Evolutionary conservation across 2,329 filamentous ascomycete genomes (phyloP).

Genomic region (Aspergillus chevalieri): DNA sequence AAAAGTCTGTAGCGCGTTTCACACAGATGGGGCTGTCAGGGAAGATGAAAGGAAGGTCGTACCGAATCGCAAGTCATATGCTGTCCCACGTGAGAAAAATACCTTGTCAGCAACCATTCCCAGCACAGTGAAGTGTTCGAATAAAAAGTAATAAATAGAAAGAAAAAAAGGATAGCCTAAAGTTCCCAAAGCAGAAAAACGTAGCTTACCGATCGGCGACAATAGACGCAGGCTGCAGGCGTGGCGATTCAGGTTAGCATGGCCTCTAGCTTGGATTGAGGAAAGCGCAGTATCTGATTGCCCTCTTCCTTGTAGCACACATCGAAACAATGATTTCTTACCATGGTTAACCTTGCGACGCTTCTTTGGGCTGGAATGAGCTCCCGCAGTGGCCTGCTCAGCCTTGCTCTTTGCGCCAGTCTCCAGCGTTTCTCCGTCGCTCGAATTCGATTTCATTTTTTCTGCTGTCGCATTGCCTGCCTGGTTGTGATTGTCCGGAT

Average conservation of each 20-base stretch:
- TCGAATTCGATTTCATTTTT: slow-evolving; percentile 13
- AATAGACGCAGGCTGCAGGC: slow-evolving; percentile 75
- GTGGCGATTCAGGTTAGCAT: slow-evolving; percentile 20
- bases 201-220: slow-evolving; percentile 77
- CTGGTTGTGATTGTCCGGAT: slow-evolving; percentile 21
- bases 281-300: slow-evolving; percentile 4
- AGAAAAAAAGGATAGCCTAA: not conserved
- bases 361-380: slow-evolving; percentile 63
- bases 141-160: slow-evolving; percentile 12
- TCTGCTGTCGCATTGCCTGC: slow-evolving; percentile 23
- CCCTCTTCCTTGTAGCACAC: slow-evolving; percentile 21
- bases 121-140: slow-evolving; percentile 4
- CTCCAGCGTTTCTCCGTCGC: slow-evolving; percentile 20
- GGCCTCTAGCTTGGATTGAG: slow-evolving; percentile 3
- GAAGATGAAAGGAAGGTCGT: slow-evolving; percentile 39
- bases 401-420: slow-evolving; percentile 28
- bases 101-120: slow-evolving; percentile 41
- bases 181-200: slow-evolving; percentile 1
- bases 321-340: slow-evolving; percentile 44
- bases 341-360: slow-evolving; percentile 85
- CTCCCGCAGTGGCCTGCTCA: slow-evolving; percentile 27
- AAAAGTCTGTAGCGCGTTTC: slow-evolving; percentile 16
- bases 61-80: slow-evolving; percentile 92
- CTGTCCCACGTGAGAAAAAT: slow-evolving; percentile 48
- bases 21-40: slow-evolving; percentile 11